These are phyloP conservation scores for Rhizophagus prolifer DNA, from an alignment of 192 early-diverging fungal genomes.

Conservation along the genomic window DNA sequence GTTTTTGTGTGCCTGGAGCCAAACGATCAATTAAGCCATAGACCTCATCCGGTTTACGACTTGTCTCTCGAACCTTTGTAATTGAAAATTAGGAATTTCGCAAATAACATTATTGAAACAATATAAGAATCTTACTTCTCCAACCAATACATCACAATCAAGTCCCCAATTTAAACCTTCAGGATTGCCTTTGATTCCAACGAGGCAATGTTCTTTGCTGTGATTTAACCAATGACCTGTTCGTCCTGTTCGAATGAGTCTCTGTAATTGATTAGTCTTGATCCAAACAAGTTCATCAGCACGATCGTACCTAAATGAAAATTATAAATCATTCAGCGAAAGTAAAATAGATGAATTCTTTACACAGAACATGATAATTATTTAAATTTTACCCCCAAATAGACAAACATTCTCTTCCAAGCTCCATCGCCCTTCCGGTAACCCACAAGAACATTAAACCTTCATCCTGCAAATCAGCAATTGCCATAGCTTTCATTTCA, in stretches of 20 bases:
- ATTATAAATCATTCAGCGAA: background rate
- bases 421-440: slow-evolving; percentile 64
- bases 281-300: slow-evolving; percentile 67
- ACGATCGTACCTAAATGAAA: slow-evolving; percentile 43
- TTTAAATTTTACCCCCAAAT: slow-evolving; percentile 41
- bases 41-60: slow-evolving; percentile 62
- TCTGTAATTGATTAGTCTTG: slow-evolving; percentile 64
- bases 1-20: slow-evolving; percentile 53
- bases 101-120: background rate
- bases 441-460: slow-evolving; percentile 66
- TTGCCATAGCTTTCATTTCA: slow-evolving; percentile 57
- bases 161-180: slow-evolving; percentile 42
- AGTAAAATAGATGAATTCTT: background rate
- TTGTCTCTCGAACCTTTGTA: slow-evolving; percentile 51
- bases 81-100: background rate
- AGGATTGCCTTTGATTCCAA: slow-evolving; percentile 55
- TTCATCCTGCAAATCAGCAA: slow-evolving; percentile 50
- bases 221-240: slow-evolving; percentile 72
- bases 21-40: slow-evolving; percentile 62
- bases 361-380: background rate
- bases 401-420: slow-evolving; percentile 52
- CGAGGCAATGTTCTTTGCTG: slow-evolving; percentile 64
- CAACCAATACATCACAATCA: slow-evolving; percentile 60
- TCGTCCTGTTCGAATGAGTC: slow-evolving; percentile 59
- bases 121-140: slow-evolving; percentile 34